Evolutionary conservation across 23 red algal species (phyloP).

Genomic region (Pyropia haitanensis): DNA sequence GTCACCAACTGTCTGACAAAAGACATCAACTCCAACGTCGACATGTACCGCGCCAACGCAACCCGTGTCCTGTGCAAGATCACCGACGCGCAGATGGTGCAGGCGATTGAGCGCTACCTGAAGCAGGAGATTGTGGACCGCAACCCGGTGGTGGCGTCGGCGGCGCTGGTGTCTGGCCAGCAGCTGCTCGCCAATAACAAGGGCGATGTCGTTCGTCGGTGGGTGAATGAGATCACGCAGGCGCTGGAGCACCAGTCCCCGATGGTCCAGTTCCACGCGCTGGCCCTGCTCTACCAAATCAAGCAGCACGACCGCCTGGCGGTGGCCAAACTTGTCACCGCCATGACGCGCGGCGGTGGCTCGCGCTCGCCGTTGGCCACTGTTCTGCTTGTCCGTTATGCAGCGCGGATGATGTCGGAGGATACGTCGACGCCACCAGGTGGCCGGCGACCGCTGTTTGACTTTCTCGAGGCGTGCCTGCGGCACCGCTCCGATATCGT

Average conservation of each 20-base stretch:
- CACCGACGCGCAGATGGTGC: slow-evolving; percentile 90
- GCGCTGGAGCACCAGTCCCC: slow-evolving; percentile 82
- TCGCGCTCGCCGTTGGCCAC: slow-evolving; percentile 83
- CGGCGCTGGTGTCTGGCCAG: slow-evolving; percentile 85
- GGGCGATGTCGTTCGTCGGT: slow-evolving; percentile 94
- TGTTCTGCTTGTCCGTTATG: slow-evolving; percentile 79
- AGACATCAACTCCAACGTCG: slow-evolving; percentile 93
- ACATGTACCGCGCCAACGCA: slow-evolving; percentile 94
- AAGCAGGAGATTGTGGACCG: slow-evolving; percentile 97
- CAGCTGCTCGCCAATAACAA: slow-evolving; percentile 82
- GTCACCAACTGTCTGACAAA: slow-evolving; percentile 99
- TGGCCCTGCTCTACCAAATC: slow-evolving; percentile 86
- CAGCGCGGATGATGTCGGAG: slow-evolving; percentile 58
- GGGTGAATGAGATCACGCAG: slow-evolving; percentile 94
- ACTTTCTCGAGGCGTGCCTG: slow-evolving; percentile 84
- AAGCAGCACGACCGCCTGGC: slow-evolving; percentile 77
- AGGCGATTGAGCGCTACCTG: slow-evolving; percentile 90
- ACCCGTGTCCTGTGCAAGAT: slow-evolving; percentile 93
- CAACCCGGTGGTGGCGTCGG: slow-evolving; percentile 89
- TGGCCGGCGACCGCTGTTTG: slow-evolving; percentile 42
- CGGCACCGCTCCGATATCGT: slow-evolving; percentile 88
- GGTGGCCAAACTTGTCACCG: slow-evolving; percentile 85
- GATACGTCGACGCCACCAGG: slow-evolving; percentile 24
- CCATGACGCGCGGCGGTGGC: slow-evolving; percentile 51
- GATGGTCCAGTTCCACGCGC: slow-evolving; percentile 99